A percentile compares a stretch with the other conserved stretches of the same genome.
These are phyloP conservation scores for Glutinoglossum americanum DNA, from an alignment of 495 filamentous ascomycete genomes.

Conservation along the genomic window DNA sequence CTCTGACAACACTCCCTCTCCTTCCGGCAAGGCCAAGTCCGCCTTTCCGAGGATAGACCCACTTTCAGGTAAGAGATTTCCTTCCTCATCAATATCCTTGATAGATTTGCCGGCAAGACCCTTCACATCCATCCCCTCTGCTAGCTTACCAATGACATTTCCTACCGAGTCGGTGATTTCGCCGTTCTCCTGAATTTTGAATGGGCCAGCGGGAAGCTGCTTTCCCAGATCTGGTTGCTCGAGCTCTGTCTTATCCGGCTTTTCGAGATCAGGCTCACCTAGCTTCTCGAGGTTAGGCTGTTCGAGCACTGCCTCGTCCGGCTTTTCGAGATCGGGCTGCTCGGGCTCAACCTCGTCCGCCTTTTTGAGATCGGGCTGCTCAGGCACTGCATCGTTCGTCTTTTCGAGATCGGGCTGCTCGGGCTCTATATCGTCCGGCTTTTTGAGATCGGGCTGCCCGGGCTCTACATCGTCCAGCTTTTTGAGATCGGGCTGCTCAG, in stretches of 20 bases:
- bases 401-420: too few species aligned
- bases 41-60: conserved; percentile 14
- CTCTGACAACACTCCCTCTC: conserved; percentile 22
- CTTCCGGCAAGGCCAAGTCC: conserved; percentile 18
- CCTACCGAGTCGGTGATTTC: conserved; percentile 2
- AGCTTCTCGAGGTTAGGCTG: too few species aligned
- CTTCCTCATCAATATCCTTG: conserved; percentile 7
- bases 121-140: conserved; percentile 6
- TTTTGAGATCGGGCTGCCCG: too few species aligned
- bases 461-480: too few species aligned
- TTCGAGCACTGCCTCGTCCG: too few species aligned
- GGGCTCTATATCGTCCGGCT: too few species aligned
- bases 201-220: not conserved
- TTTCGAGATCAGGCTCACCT: too few species aligned
- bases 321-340: too few species aligned
- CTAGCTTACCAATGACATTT: conserved; percentile 3
- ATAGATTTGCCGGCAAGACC: not conserved
- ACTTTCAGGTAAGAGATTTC: conserved; percentile 7
- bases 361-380: too few species aligned
- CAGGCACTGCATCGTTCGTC: too few species aligned
- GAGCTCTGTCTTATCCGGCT: not conserved
- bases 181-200: conserved; percentile 5
- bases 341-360: too few species aligned
- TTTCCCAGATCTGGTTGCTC: conserved; percentile 6
- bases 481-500: conserved; percentile 5